phyloP scores from a whole-genome alignment of 768 basidiomycete genomes.

The Mycena maculata region DNA sequence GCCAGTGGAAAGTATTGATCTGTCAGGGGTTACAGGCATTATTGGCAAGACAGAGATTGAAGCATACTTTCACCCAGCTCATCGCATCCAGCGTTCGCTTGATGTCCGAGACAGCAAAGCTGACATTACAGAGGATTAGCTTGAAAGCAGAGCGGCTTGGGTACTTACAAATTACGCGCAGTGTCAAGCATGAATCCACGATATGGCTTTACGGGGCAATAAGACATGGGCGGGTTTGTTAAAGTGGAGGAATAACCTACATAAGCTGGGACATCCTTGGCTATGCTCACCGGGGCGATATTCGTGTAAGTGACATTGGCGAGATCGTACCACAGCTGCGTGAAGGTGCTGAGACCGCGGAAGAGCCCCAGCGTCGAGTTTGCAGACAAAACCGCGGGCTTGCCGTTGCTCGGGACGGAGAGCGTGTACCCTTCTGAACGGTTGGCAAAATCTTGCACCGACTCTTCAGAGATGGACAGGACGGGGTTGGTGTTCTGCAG shows the following conservation, averaged over 20 bases:
- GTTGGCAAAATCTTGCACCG: conserved; percentile 59
- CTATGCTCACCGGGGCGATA: conserved; percentile 67
- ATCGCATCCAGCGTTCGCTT: conserved; percentile 79
- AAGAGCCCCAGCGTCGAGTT: conserved; percentile 75
- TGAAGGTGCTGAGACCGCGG: conserved; percentile 82
- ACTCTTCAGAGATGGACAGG: conserved; percentile 63
- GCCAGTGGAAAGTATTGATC: conserved; percentile 86
- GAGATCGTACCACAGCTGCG: conserved; percentile 72
- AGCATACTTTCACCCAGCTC: conserved; percentile 72
- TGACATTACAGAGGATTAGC: conserved; percentile 33
- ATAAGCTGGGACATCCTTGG: conserved; percentile 71
- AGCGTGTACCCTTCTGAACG: conserved; percentile 73
- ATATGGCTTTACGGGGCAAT: conserved; percentile 60
- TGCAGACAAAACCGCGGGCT: conserved; percentile 64
- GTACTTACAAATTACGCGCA: conserved; percentile 77
- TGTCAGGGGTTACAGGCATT: conserved; percentile 60
- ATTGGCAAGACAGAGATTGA: too few species aligned
- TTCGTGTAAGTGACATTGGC: conserved; percentile 61
- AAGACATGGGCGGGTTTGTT: neutral
- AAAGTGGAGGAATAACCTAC: conserved; percentile 49
- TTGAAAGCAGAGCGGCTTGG: neutral
- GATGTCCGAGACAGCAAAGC: conserved; percentile 73
- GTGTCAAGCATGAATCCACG: conserved; percentile 88
- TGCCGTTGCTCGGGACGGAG: conserved; percentile 63
- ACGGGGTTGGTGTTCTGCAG: conserved; percentile 47